A percentile compares a stretch with the other conserved stretches of the same genome.
These are phyloP conservation scores for Talaromyces sp. DNA, from an alignment of 2,329 filamentous ascomycete genomes.

Conservation along the genomic window DNA sequence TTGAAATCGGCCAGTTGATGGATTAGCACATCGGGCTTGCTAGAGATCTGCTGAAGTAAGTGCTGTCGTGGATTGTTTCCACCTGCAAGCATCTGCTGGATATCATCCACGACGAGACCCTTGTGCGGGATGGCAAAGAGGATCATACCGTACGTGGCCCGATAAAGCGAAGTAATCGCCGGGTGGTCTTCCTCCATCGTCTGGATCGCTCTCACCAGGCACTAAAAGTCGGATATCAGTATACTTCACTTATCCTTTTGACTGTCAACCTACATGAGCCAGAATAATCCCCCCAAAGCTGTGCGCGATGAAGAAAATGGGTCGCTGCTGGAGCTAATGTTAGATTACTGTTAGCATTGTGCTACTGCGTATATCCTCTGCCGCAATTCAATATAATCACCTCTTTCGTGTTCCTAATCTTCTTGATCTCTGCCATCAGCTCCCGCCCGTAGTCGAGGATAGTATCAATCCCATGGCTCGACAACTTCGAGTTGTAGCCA, in stretches of 20 bases:
- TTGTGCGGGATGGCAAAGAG: constrained; percentile 18
- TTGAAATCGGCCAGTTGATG: constrained; percentile 21
- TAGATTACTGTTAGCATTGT: constrained; percentile 1
- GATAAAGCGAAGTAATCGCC: constrained; percentile 6
- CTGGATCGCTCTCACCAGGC: constrained; percentile 14
- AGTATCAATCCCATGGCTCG: constrained; percentile 17
- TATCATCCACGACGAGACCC: constrained; percentile 20
- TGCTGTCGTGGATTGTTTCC: constrained; percentile 4
- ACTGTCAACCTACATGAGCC: constrained; percentile 16
- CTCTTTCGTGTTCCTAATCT: constrained; percentile 17
- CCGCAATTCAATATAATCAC: constrained; percentile 6
- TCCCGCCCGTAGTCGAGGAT: constrained; percentile 11
- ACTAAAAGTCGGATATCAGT: constrained; percentile 10
- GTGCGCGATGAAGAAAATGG: constrained; percentile 19
- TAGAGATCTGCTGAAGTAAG: constrained; percentile 1
- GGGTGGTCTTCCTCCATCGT: constrained; percentile 12
- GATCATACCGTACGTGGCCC: constrained; percentile 14
- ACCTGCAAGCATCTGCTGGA: constrained; percentile 14
- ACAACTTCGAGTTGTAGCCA: constrained; percentile 31
- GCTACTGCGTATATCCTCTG: neutral
- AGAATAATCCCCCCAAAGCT: constrained; percentile 24
- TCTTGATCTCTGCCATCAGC: constrained; percentile 15
- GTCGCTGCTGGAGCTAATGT: constrained; percentile 20
- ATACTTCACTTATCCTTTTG: neutral
- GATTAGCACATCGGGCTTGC: constrained; percentile 15